Base-by-base conservation (phyloP, 371 early-diverging fungal species). In the Blakeslea trispora region DNA sequence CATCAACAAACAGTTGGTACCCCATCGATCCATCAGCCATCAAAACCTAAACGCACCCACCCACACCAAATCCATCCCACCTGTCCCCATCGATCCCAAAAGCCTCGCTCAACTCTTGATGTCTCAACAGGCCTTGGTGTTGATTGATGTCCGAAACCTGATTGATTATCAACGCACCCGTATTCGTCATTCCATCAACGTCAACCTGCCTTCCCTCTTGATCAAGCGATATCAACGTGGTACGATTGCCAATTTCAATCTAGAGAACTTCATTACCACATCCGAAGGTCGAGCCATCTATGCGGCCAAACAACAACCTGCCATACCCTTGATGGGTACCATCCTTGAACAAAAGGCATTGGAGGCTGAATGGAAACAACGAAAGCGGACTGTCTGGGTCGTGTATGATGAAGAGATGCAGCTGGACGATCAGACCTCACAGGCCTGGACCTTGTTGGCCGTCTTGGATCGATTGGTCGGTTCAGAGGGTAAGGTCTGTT, bases 211-310 rank as follows among this genome's bases (percentile, higher is more conserved):
- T 2, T 83, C 86, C 2, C 55, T 86, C 28, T 47, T 86, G 5
- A 80, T 83, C 54, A 82, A 83, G 47, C 68, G 86, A 8, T 84
- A 84, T 52, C 79, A 81, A 37, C 74, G 83, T 19, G 83, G 84
- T 13, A 77, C 81, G 1, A 75, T 86, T 5, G 71, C 78, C 3
- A 81, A 83, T 37, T 83, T 84, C 52, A 78, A 81, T 42, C 58
- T 86, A 21, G 83, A 82, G 52, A 82, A 81, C 37, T 86, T 86
- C 50, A 82, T 86, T 45, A 86, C 86, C 0, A 84, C 84, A 21
- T 63, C 81, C 0, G 81, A 84, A 61, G 83, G 83, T 43, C 67
- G 77, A 44, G 80, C 81, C 13, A 57, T 68, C 1, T 85, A 75
- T 57, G 46, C 57, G 13, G 31, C 28, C 10, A 62, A 45, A 1